Conservation (phyloP, 106 monocot species). For the Cymbidium sinense region DNA sequence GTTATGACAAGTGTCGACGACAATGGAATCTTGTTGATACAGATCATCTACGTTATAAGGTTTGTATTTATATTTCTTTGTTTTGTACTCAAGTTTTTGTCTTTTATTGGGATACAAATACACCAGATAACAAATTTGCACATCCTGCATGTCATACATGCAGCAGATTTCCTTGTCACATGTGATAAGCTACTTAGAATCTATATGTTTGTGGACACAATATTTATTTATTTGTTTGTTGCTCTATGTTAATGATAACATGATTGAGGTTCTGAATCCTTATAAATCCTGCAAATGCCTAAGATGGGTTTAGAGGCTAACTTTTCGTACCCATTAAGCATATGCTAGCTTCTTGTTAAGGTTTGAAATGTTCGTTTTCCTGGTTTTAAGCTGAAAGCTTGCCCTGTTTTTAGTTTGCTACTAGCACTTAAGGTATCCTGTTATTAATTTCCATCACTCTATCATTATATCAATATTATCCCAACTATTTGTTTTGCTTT, state of each 20-base stretch:
- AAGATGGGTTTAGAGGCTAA: not conserved
- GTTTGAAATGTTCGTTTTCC: not conserved
- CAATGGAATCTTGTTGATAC: conserved; percentile 93
- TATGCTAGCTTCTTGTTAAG: not conserved
- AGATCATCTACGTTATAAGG: conserved; percentile 85
- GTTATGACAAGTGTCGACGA: conserved; percentile 83
- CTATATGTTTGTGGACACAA: not conserved
- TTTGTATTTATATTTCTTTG: not conserved
- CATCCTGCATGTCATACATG: not conserved
- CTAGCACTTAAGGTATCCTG: not conserved
- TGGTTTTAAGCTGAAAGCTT: not conserved
- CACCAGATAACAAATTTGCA: not conserved
- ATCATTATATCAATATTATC: not conserved
- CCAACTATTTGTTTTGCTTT: not conserved
- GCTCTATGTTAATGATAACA: not conserved
- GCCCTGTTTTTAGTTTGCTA: not conserved
- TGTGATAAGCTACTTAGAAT: not conserved
- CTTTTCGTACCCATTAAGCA: not conserved
- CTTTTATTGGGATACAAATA: not conserved
- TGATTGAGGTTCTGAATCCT: not conserved
- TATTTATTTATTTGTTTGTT: not conserved
- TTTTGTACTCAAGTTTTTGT: not conserved
- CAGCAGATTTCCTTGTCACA: not conserved
- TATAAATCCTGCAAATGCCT: not conserved
- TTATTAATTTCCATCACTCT: not conserved